Conservation (phyloP, 106 monocot genomes). For the Amphibolis antarctica region DNA sequence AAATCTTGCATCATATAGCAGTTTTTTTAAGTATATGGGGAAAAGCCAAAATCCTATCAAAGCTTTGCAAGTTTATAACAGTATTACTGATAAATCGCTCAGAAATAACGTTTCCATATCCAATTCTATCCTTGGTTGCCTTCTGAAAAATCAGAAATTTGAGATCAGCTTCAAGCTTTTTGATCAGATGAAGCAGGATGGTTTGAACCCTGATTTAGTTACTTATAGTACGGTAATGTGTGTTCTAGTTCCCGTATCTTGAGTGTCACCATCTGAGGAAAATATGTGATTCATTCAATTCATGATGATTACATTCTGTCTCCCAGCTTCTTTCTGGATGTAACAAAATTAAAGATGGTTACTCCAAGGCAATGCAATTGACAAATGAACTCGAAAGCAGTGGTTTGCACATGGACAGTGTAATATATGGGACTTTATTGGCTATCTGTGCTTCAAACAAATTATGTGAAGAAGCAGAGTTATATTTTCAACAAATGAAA, state of each 20-base stretch:
- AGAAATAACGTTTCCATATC: conserved; percentile 57
- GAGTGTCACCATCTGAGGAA: background rate
- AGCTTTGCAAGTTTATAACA: conserved; percentile 64
- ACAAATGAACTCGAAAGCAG: conserved; percentile 48
- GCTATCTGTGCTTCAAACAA: conserved; percentile 81
- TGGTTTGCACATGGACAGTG: conserved; percentile 61
- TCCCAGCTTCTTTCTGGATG: conserved; percentile 74
- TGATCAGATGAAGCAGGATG: conserved; percentile 68
- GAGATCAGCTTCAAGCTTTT: conserved; percentile 68
- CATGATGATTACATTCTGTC: conserved; percentile 4
- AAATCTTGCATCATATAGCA: conserved; percentile 74
- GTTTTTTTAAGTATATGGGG: conserved; percentile 83
- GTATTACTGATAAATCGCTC: conserved; percentile 40
- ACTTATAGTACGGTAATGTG: conserved; percentile 86
- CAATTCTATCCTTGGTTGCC: conserved; percentile 74
- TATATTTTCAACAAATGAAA: conserved; percentile 73
- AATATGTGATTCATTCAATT: background rate
- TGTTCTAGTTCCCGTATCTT: background rate
- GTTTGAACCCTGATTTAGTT: conserved; percentile 63
- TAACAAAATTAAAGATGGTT: conserved; percentile 48
- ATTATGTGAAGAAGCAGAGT: conserved; percentile 65
- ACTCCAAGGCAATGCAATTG: conserved; percentile 59
- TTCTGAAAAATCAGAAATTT: conserved; percentile 59
- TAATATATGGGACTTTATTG: conserved; percentile 81
- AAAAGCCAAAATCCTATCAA: conserved; percentile 49